A percentile compares a stretch with the other conserved stretches of the same genome.
phyloP scores from a whole-genome alignment of 176 grass and related monocot genomes.

The Dactylis glomerata region DNA sequence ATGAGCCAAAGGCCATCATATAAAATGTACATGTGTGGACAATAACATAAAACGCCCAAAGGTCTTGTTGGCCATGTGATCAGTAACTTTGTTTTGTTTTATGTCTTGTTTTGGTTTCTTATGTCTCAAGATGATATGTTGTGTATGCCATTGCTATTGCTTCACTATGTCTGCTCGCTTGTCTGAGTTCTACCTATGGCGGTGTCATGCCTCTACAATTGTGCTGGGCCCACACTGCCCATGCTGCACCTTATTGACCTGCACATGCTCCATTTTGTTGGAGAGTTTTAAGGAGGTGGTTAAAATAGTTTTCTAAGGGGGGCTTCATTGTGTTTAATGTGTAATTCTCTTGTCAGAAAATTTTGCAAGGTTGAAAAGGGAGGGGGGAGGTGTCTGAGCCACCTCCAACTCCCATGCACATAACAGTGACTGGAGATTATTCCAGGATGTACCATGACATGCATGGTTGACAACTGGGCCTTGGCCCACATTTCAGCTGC shows the following conservation, averaged over 20 bases:
- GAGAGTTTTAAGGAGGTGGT: too few relatives aligned
- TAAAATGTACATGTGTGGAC: not conserved
- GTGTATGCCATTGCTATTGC: too few relatives aligned
- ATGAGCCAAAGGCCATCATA: slow-evolving; percentile 2
- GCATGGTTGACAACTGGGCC: not conserved
- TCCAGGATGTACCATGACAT: too few relatives aligned
- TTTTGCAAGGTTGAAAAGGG: not conserved
- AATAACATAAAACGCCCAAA: not conserved
- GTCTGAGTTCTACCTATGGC: not conserved
- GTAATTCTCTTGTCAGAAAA: not conserved
- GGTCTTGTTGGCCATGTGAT: not conserved
- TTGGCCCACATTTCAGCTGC: not conserved
- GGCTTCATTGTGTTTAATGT: not conserved
- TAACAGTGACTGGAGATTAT: not conserved
- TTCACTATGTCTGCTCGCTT: not conserved
- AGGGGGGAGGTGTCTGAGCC: too few relatives aligned
- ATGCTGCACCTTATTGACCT: not conserved
- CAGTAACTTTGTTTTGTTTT: not conserved
- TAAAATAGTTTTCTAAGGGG: too few relatives aligned
- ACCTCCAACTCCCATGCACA: too few relatives aligned
- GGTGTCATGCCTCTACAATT: not conserved
- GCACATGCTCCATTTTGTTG: not conserved
- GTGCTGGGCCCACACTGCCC: not conserved
- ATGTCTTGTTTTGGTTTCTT: not conserved
- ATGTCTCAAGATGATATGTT: not conserved